These are phyloP conservation scores for Arctostaphylos glauca DNA, from an alignment of 148 eudicot genomes.

Conservation along the genomic window DNA sequence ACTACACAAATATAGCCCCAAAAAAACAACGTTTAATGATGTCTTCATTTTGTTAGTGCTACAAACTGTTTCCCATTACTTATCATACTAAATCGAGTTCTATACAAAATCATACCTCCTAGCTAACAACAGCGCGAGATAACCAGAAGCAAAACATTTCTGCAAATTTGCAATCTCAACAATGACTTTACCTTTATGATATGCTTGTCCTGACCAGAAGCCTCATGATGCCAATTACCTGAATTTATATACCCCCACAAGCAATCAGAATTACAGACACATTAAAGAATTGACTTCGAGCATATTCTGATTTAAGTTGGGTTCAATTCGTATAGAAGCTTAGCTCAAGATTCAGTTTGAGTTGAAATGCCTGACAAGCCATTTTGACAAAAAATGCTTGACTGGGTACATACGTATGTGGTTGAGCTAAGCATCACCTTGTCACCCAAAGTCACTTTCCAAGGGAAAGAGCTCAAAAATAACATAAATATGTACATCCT, in stretches of 20 bases:
- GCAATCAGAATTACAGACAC: constrained; percentile 15
- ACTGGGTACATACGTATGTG: neutral
- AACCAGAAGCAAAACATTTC: neutral
- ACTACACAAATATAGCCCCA: neutral
- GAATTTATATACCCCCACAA: constrained; percentile 32
- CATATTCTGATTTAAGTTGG: neutral
- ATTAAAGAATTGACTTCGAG: neutral
- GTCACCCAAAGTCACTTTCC: neutral
- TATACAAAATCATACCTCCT: neutral
- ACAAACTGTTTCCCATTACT: neutral
- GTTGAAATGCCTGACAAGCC: neutral
- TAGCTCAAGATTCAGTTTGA: neutral
- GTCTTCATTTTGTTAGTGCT: neutral
- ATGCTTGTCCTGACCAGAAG: constrained; percentile 25
- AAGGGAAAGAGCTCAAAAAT: neutral
- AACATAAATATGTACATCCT: neutral
- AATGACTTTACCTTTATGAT: constrained; percentile 57
- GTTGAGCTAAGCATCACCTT: constrained; percentile 5
- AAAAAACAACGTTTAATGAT: neutral
- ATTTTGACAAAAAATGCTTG: neutral
- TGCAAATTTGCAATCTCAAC: neutral
- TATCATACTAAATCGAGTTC: neutral
- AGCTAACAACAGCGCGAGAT: neutral
- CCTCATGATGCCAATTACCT: constrained; percentile 47
- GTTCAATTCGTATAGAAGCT: neutral